Percentiles rank a stretch among this genome's conserved stretches.
phyloP scores from a whole-genome alignment of 768 basidiomycete species.

The Tubosaeta sp. region DNA sequence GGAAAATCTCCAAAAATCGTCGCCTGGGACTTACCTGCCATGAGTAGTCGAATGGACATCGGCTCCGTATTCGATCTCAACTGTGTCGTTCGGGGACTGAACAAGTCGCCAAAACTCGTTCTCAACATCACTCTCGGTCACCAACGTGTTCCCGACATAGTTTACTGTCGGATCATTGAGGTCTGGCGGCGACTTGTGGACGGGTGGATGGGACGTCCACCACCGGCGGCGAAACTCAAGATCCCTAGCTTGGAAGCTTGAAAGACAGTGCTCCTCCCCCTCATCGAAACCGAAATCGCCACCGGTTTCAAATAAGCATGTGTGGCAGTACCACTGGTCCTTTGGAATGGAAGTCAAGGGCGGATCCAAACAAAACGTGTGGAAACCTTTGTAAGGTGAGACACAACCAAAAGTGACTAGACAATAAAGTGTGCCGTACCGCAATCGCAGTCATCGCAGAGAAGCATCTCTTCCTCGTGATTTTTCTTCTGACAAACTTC shows the following conservation, averaged over 20 bases:
- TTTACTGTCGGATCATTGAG: conserved; percentile 50
- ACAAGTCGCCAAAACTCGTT: conserved; percentile 96
- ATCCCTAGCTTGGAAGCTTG: conserved; percentile 90
- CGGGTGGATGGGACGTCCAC: conserved; percentile 77
- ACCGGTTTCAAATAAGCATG: conserved; percentile 86
- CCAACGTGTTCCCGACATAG: conserved; percentile 52
- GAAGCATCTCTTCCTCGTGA: conserved; percentile 85
- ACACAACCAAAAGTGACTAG: conserved; percentile 9
- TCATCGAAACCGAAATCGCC: conserved; percentile 98
- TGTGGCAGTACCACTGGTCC: conserved; percentile 94
- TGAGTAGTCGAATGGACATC: conserved; percentile 97
- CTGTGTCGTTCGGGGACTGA: conserved; percentile 82
- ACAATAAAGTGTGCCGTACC: conserved; percentile 40
- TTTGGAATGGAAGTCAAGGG: conserved; percentile 82
- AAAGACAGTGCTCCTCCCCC: conserved; percentile 90
- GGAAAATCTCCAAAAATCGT: conserved; percentile 14
- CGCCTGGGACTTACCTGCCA: conserved; percentile 68
- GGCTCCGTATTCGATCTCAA: conserved; percentile 99
- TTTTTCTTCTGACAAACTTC: conserved; percentile 92
- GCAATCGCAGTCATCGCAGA: conserved; percentile 84
- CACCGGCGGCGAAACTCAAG: conserved; percentile 83
- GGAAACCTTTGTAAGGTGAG: conserved; percentile 63
- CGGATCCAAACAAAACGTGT: conserved; percentile 95
- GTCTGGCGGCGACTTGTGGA: conserved; percentile 27
- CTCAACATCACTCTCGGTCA: conserved; percentile 92